Evolutionary conservation across 75 land plant genomes (phyloP).

Genomic region (Ceratopteris richardii): DNA sequence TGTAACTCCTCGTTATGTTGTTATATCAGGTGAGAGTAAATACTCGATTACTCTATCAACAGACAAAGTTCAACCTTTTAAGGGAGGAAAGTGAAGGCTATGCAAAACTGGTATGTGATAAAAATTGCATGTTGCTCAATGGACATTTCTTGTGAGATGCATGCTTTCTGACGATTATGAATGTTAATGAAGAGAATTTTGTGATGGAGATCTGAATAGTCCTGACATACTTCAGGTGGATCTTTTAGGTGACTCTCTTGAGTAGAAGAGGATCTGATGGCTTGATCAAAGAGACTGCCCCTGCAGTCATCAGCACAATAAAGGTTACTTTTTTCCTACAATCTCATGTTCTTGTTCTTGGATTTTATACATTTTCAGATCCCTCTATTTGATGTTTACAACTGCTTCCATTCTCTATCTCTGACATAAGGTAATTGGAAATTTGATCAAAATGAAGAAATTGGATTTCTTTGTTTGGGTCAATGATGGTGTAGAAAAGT

Average conservation of each 20-base stretch:
- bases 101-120: conserved; percentile 79
- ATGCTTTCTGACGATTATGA: background rate
- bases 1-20: too few species aligned
- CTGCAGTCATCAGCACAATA: conserved; percentile 65
- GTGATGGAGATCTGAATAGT: too few species aligned
- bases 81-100: conserved; percentile 99
- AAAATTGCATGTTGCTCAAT: too few species aligned
- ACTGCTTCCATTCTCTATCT: too few species aligned
- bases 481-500: too few species aligned
- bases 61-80: conserved; percentile 96
- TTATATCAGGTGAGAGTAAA: conserved; percentile 99
- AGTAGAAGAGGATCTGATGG: conserved; percentile 54
- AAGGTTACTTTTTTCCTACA: conserved; percentile 60
- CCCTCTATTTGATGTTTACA: too few species aligned
- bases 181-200: background rate
- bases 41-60: conserved; percentile 96
- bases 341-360: too few species aligned
- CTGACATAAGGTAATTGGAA: too few species aligned
- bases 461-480: too few species aligned
- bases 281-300: conserved; percentile 34
- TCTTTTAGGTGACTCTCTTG: conserved; percentile 80
- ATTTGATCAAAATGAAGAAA: too few species aligned
- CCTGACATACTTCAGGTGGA: conserved; percentile 1
- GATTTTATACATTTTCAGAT: too few species aligned
- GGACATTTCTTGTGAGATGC: background rate